These are phyloP conservation scores for Solanum tarapatanum DNA, from an alignment of 257 asterid species.

Conservation along the genomic window DNA sequence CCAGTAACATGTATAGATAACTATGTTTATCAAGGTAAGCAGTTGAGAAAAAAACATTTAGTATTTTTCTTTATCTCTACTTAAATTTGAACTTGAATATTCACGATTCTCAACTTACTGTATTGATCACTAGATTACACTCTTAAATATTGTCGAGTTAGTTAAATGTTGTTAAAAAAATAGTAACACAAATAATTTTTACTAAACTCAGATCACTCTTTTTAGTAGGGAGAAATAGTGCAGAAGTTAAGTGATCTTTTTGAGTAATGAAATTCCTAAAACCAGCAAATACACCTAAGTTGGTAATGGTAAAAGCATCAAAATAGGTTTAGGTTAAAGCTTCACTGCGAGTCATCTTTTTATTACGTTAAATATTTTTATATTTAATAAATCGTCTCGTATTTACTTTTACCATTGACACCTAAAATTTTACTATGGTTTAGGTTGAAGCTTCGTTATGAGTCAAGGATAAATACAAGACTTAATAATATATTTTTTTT, in stretches of 20 bases:
- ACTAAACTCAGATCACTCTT: not conserved
- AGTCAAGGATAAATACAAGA: not conserved
- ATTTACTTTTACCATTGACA: not conserved
- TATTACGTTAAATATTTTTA: too few species aligned
- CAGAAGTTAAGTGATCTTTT: not conserved
- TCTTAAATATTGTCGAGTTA: not conserved
- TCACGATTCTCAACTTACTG: not conserved
- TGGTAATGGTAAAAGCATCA: not conserved
- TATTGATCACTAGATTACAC: not conserved
- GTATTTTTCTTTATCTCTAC: not conserved
- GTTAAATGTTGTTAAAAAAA: not conserved
- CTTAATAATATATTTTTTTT: not conserved
- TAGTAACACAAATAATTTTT: not conserved
- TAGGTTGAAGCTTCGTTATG: not conserved
- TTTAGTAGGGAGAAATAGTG: too few species aligned
- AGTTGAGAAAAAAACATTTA: not conserved
- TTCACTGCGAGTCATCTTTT: not conserved
- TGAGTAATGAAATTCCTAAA: not conserved
- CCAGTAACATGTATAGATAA: not conserved
- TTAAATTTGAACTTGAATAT: not conserved
- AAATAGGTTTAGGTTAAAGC: not conserved
- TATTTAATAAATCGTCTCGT: too few species aligned
- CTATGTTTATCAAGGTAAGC: not conserved
- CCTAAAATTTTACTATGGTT: too few species aligned
- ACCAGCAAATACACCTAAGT: too few species aligned